Conservation (phyloP, 352 stramenopile genomes). For the Pythium rishiriense region DNA sequence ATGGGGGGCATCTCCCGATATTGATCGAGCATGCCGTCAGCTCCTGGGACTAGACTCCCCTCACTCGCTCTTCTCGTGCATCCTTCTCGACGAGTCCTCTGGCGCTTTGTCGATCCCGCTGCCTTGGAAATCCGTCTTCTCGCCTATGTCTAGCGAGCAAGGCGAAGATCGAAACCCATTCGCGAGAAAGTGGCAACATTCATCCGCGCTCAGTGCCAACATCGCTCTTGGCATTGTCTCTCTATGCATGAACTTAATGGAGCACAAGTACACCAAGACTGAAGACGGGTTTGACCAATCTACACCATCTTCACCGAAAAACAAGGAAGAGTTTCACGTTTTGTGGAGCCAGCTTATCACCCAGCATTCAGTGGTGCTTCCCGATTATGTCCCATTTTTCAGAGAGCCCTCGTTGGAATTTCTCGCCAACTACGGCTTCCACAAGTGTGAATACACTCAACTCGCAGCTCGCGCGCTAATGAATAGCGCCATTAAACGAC, state of each 20-base stretch:
- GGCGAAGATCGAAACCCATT: slow-evolving; percentile 34
- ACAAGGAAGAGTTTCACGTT: slow-evolving; percentile 85
- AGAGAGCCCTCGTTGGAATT: slow-evolving; percentile 72
- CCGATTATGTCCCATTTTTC: slow-evolving; percentile 68
- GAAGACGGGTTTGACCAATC: slow-evolving; percentile 12
- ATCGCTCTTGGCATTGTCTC: slow-evolving; percentile 71
- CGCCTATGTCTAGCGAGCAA: slow-evolving; percentile 3
- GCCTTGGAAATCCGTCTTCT: slow-evolving; percentile 45
- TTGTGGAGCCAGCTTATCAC: slow-evolving; percentile 88
- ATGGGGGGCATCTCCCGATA: slow-evolving; percentile 63
- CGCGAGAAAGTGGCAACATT: slow-evolving; percentile 74
- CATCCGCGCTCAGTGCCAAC: slow-evolving; percentile 61
- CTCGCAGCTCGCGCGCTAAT: slow-evolving; percentile 69
- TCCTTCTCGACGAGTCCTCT: slow-evolving; percentile 51
- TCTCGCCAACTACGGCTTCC: slow-evolving; percentile 74
- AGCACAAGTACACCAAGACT: slow-evolving; percentile 58
- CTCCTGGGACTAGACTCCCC: slow-evolving; percentile 60
- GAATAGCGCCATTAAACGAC: slow-evolving; percentile 75
- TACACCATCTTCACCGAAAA: slow-evolving; percentile 39
- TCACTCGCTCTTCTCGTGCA: slow-evolving; percentile 62
- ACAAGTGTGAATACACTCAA: slow-evolving; percentile 75
- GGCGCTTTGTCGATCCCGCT: slow-evolving; percentile 73
- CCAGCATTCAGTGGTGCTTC: slow-evolving; percentile 78
- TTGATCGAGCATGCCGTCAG: slow-evolving; percentile 60
- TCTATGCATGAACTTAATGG: slow-evolving; percentile 84